Evolutionary conservation across 2,329 filamentous ascomycete species (phyloP), one percentile per base, ranked within the genome.

Genomic region (Acrodontium crateriforme): DNA sequence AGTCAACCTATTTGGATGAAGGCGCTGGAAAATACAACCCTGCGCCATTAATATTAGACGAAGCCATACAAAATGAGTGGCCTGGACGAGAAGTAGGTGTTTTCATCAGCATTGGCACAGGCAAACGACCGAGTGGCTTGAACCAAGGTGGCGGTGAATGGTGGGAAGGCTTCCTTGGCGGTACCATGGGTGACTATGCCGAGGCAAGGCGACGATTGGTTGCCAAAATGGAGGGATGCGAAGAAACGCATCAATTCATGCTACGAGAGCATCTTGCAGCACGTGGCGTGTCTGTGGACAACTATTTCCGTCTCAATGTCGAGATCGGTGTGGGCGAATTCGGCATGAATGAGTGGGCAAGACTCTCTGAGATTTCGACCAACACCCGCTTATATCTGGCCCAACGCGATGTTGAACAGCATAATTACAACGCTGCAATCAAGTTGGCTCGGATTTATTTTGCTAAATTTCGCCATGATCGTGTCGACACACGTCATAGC

Each of bases 301-400:
- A 91, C 52, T 98, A 98, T 59, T 92, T 84, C 53, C 78, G 89
- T 6, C 63, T 95, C n/a, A 98, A 98, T 40, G 89, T 95, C 21
- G 85, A 95, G 49, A 76, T 93, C 10, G 89, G 87, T 1, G 85
- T 95, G 3, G 85, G 87, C 29, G 89, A 95, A 49, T 95, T 94
- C 52, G 87, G 81, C 28, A 95, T 98, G 84, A 98, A 95, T 16
- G 89, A 95, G 52, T 98, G 89, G 89, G 72, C 82, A 45, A 73
- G 85, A 3, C 61, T 95, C n/a, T 78, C 81, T 15, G 87, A 94
- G 28, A 95, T 98, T 57, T 93, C 82, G 59, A 94, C 83, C 9
- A 78, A 78, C 49, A 98, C 89, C 0, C 71, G 81, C 41, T 72
- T 78, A 38, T 98, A 95, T 50, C 69, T 98, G 29, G 62, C 66